Evolutionary conservation across 2,329 filamentous ascomycete species (phyloP), one percentile per base, ranked within the genome.

Genomic region (Bertia moriformis): DNA sequence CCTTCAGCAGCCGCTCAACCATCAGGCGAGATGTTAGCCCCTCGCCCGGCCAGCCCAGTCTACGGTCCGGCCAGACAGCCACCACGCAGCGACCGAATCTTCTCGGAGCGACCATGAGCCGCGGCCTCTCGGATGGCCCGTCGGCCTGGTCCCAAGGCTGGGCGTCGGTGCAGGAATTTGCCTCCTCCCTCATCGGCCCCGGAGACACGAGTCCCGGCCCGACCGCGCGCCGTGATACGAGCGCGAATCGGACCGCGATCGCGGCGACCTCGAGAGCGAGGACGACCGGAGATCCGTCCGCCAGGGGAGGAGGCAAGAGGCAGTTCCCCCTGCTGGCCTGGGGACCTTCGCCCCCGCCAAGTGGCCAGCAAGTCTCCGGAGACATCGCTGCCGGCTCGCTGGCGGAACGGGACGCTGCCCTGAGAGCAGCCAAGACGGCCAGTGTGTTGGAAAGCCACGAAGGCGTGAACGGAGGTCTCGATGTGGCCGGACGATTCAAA

Each of bases 401-500:
- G n/a, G n/a, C n/a, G n/a, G n/a, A n/a, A n/a, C n/a, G n/a, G n/a
- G n/a, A n/a, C n/a, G n/a, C n/a, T n/a, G n/a, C n/a, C n/a, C n/a
- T n/a, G n/a, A n/a, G n/a, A n/a, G n/a, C n/a, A n/a, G n/a, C n/a
- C n/a, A n/a, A n/a, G n/a, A n/a, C n/a, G n/a, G n/a, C n/a, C n/a
- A n/a, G n/a, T n/a, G n/a, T n/a, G n/a, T n/a, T n/a, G n/a, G n/a
- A n/a, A n/a, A n/a, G n/a, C n/a, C n/a, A n/a, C n/a, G n/a, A n/a
- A n/a, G n/a, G n/a, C 14, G 69, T 72, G 24, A 74, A 74, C 42
- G 71, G 69, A 2, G 68, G 67, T 2, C 51, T 78, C 32, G 71
- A 79, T 46, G 58, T 69, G 18, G 54, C 60, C 2, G 68, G 71
- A 18, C 65, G 60, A 44, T 71, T 66, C 52, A 85, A 85, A 59